These are phyloP conservation scores for Aphanomyces euteiches DNA, from an alignment of 352 stramenopile species.

Conservation along the genomic window DNA sequence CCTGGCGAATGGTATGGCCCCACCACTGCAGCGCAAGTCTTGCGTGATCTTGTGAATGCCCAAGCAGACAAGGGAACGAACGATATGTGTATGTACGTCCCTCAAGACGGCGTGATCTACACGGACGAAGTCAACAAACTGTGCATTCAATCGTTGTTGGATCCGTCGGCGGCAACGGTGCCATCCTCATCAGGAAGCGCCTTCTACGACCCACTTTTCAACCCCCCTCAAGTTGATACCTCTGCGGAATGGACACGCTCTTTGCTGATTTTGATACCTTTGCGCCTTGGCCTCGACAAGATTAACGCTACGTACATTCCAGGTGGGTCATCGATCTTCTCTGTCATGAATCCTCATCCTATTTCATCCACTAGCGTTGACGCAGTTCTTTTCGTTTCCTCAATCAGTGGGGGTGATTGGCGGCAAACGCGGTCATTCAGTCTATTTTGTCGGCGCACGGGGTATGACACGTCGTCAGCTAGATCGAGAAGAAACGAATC, in stretches of 20 bases:
- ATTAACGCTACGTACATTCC: slow-evolving; percentile 80
- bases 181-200: slow-evolving; percentile 28
- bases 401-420: slow-evolving; percentile 94
- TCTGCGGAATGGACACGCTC: slow-evolving; percentile 76
- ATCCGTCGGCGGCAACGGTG: not conserved
- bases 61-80: slow-evolving; percentile 51
- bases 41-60: slow-evolving; percentile 81
- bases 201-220: slow-evolving; percentile 84
- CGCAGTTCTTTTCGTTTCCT: slow-evolving; percentile 83
- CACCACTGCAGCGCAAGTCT: slow-evolving; percentile 82
- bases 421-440: slow-evolving; percentile 90
- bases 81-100: slow-evolving; percentile 68
- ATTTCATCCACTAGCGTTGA: slow-evolving; percentile 35
- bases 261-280: slow-evolving; percentile 88
- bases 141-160: slow-evolving; percentile 53
- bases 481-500: not conserved
- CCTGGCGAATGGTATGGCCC: slow-evolving; percentile 91
- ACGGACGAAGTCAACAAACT: slow-evolving; percentile 68
- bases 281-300: slow-evolving; percentile 88
- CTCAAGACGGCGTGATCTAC: slow-evolving; percentile 80
- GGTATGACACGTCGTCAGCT: slow-evolving; percentile 44
- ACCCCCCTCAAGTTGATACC: slow-evolving; percentile 48
- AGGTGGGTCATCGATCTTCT: not conserved
- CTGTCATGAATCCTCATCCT: too few species aligned
- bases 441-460: slow-evolving; percentile 94